Conservation (phyloP, 805 yeast species). For the Kazachstania kunashirensis region DNA sequence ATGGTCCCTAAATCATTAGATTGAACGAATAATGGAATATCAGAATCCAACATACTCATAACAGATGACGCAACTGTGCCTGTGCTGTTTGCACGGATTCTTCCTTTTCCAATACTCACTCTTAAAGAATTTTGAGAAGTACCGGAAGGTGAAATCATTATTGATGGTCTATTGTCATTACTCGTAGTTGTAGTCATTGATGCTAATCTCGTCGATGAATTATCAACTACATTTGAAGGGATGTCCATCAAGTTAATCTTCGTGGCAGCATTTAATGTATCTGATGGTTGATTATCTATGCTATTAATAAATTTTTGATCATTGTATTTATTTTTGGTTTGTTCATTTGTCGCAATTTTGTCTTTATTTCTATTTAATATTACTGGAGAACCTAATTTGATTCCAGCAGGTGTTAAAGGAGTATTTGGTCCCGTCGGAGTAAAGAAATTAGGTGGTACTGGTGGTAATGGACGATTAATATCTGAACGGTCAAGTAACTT, state of each 20-base stretch:
- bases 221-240: background rate
- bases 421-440: background rate
- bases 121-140: background rate
- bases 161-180: background rate
- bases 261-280: too few species aligned
- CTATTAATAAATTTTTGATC: background rate
- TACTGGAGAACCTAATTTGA: conserved; percentile 18
- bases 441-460: conserved; percentile 1
- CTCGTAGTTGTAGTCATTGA: background rate
- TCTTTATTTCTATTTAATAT: conserved; percentile 11
- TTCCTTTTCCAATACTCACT: conserved; percentile 1
- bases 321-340: background rate
- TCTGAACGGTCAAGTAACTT: background rate
- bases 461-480: background rate
- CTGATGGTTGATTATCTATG: background rate
- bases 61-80: conserved; percentile 9
- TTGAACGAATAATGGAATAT: conserved; percentile 43
- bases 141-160: background rate
- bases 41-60: conserved; percentile 18
- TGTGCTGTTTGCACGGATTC: conserved; percentile 8
- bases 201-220: background rate
- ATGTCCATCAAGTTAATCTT: too few species aligned
- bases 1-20: conserved; percentile 50
- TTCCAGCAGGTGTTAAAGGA: conserved; percentile 4
- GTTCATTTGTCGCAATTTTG: background rate